Base-by-base conservation (phyloP, 2,329 filamentous ascomycete genomes). In the Verticillium nubilum region DNA sequence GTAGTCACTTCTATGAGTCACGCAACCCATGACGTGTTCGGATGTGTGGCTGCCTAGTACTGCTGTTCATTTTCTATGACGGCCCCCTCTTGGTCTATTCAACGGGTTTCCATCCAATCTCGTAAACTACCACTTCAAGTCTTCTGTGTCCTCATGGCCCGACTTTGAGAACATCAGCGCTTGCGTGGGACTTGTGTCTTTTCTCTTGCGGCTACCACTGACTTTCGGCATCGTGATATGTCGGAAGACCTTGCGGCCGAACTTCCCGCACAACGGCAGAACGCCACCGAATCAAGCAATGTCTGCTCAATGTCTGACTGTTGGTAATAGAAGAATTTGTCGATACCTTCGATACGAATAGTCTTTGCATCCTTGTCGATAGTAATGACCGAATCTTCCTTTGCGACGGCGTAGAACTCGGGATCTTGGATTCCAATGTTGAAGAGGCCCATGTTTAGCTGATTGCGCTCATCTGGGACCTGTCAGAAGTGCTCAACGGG, bases 361-460 rank as follows among this genome's bases (percentile, higher is more conserved):
- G 60, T 63, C 37, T 61, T 62, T 10, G 52, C 53, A 9, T 61
- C 60, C 26, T 63, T 63, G 58, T 63, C 53, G 53, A 63, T 61
- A 5, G 54, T 54, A 27, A 63, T 60, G 19, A 58, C 33, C 1
- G 58, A 60, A 31, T 58, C 62, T 59, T 63, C 62, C n/a, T 63
- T 58, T 2, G 58, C 62, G 17, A 29, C 26, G 17, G 54, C 53
- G 54, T 63, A 63, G 28, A 63, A 63, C 2, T 56, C 56, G 10
- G 19, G 37, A 26, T 63, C 62, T 17, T 60, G 54, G 1, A 63
- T 5, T 42, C 60, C 60, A 58, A 63, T 54, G 37, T 59, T 63
- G 54, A 60, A 63, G 2, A 63, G 58, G 1, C 62, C 62, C 62
- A 63, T 63, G 53, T 63, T 63, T 4, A 63, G 50, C 26, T 63